Evolutionary conservation across 2,329 filamentous ascomycete genomes (phyloP).

Genomic region (Scedosporium dehoogii): DNA sequence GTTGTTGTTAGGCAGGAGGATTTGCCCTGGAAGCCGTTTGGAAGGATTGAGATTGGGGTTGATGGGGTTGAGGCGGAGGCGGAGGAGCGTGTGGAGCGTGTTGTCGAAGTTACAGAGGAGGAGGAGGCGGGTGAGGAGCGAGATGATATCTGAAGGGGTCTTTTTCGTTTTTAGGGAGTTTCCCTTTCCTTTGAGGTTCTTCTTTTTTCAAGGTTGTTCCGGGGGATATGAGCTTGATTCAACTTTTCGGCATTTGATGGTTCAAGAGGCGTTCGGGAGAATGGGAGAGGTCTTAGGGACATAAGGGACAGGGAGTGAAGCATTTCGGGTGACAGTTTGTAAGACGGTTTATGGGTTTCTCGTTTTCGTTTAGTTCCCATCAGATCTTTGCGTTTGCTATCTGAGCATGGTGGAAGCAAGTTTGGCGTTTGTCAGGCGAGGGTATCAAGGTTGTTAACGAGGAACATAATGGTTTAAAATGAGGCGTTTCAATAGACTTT

Average conservation of each 20-base stretch:
- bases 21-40: slow-evolving; percentile 28
- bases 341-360: not conserved
- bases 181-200: not conserved
- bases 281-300: too few relatives aligned
- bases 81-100: not conserved
- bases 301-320: too few relatives aligned
- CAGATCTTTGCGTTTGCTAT: not conserved
- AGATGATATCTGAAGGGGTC: not conserved
- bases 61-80: not conserved
- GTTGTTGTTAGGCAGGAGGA: slow-evolving; percentile 53
- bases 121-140: not conserved
- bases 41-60: slow-evolving; percentile 33
- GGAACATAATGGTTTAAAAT: not conserved
- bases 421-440: not conserved
- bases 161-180: not conserved
- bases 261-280: too few relatives aligned
- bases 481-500: too few relatives aligned
- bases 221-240: not conserved
- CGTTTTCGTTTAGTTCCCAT: not conserved
- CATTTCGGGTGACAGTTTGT: not conserved
- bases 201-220: not conserved
- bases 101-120: not conserved
- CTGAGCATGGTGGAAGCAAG: not conserved
- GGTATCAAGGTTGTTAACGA: too few relatives aligned
- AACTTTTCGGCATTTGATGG: too few relatives aligned